Evolutionary conservation across 2,329 filamentous ascomycete genomes (phyloP).

Genomic region (Helotiales sp.): DNA sequence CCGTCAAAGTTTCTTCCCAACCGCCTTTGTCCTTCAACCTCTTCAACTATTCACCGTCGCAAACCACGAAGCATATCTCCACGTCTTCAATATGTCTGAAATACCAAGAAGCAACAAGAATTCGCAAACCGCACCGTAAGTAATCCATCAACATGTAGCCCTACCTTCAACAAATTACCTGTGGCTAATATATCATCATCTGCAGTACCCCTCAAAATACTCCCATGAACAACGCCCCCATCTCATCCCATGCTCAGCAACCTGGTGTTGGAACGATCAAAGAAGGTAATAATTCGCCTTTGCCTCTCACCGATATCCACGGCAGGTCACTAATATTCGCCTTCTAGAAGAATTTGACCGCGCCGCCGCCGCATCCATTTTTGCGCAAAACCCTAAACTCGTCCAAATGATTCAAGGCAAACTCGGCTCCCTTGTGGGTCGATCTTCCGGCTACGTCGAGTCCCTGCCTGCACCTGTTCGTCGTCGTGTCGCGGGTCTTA

Average conservation of each 20-base stretch:
- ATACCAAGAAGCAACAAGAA: constrained; percentile 60
- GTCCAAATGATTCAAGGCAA: constrained; percentile 98
- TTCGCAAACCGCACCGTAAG: constrained; percentile 63
- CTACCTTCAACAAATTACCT: constrained; percentile 10
- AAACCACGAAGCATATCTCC: no score
- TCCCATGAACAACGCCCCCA: constrained; percentile 90
- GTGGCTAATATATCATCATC: not conserved
- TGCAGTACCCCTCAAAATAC: constrained; percentile 96
- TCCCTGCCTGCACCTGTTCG: constrained; percentile 87
- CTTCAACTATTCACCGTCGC: not conserved
- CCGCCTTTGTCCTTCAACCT: no score
- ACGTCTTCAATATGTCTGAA: constrained; percentile 59
- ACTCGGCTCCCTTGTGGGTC: constrained; percentile 87
- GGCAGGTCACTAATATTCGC: constrained; percentile 21
- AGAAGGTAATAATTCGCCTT: constrained; percentile 69
- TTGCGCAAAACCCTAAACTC: constrained; percentile 92
- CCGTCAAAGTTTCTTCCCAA: no score
- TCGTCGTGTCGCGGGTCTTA: constrained; percentile 89
- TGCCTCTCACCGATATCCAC: constrained; percentile 32
- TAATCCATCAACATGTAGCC: constrained; percentile 29
- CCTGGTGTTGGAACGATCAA: constrained; percentile 93
- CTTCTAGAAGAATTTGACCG: constrained; percentile 83
- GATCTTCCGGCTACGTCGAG: constrained; percentile 97
- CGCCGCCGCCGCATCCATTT: constrained; percentile 83
- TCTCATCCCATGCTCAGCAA: constrained; percentile 95